A percentile compares a stretch with the other conserved stretches of the same genome.
Evolutionary conservation across 1,284 basidiomycete genomes (phyloP).

Genomic region (Heliocybe sulcata): DNA sequence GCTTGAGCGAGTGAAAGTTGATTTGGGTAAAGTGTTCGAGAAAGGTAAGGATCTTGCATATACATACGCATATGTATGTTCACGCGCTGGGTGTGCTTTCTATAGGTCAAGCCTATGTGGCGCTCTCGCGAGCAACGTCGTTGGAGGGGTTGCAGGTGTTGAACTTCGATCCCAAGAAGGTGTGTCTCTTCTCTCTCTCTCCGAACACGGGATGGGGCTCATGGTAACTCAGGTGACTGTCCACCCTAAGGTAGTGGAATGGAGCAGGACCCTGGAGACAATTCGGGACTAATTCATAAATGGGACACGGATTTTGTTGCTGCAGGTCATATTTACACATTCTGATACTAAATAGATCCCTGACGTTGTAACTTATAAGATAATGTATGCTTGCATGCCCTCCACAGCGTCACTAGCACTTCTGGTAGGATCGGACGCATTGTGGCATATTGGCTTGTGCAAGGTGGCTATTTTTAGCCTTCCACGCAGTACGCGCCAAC

Average conservation of each 20-base stretch:
- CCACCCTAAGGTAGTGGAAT: slow-evolving; percentile 28
- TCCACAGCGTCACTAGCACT: too few species aligned
- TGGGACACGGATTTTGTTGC: too few species aligned
- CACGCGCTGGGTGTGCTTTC: not conserved
- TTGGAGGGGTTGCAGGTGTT: slow-evolving; percentile 80
- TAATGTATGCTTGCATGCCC: too few species aligned
- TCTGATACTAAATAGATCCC: too few species aligned
- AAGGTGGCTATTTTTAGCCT: too few species aligned
- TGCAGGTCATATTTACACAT: too few species aligned
- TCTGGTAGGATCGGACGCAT: too few species aligned
- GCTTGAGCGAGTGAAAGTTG: slow-evolving; percentile 80
- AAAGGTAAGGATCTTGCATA: slow-evolving; percentile 49
- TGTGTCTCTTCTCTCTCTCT: slow-evolving; percentile 22
- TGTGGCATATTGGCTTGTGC: too few species aligned
- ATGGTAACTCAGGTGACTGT: slow-evolving; percentile 23
- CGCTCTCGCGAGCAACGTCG: slow-evolving; percentile 85
- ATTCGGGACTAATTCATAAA: not conserved
- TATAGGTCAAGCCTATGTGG: slow-evolving; percentile 74
- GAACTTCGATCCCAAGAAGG: slow-evolving; percentile 72
- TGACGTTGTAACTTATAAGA: too few species aligned
- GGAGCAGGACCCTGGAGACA: slow-evolving; percentile 26
- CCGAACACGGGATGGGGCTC: not conserved
- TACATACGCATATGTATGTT: slow-evolving; percentile 11
- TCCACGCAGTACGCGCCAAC: too few species aligned
- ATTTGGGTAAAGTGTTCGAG: slow-evolving; percentile 79